Base-by-base conservation (phyloP, 2,329 filamentous ascomycete species). In the Fusarium acutatum region DNA sequence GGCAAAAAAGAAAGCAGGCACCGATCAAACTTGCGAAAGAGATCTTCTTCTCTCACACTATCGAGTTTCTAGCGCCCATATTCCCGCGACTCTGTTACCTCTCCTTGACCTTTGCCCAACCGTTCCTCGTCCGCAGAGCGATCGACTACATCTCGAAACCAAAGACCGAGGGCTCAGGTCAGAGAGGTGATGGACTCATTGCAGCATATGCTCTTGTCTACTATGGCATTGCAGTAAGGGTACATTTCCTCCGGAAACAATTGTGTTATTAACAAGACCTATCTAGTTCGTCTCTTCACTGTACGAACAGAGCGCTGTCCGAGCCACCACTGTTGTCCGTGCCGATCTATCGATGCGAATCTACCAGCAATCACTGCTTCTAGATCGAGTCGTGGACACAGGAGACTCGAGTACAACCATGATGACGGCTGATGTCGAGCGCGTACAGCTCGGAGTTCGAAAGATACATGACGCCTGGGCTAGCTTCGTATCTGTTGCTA, bases 171-270 rank as follows among this genome's bases (percentile, higher is more conserved):
- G 26, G 13, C 6, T 40, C 44, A 3, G 22, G 14, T 1, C n/a
- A 41, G 22, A 34, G 46, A n/a, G 46, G 58, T 1, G 35, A 37
- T 26, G 58, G 58, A 17, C 34, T 60, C 1, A 60, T 60, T 5
- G 58, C 34, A 20, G 58, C 58, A 1, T 60, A 60, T 34, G 13
- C 30, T 18, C 35, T 60, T 18, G 58, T 41, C 9, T 60, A 60
- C 18, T 53, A 38, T 18, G 58, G 58, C 3, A 60, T 60, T 5
- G 58, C 46, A 8, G 58, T 60, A 34, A 34, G 35, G 1, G 13
- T 10, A 5, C 8, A 12, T 12, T 0, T 1, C 0, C 1, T 6
- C 6, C 13, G 2, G 5, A 9, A 6, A 5, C 2, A 6, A 0
- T 6, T 2, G 5, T 12, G 13, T 7, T 13, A 1, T 24, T 53